Evolutionary conservation across 2,329 filamentous ascomycete genomes (phyloP), one percentile per base, ranked within the genome.

Genomic region (Trichoderma sp.): DNA sequence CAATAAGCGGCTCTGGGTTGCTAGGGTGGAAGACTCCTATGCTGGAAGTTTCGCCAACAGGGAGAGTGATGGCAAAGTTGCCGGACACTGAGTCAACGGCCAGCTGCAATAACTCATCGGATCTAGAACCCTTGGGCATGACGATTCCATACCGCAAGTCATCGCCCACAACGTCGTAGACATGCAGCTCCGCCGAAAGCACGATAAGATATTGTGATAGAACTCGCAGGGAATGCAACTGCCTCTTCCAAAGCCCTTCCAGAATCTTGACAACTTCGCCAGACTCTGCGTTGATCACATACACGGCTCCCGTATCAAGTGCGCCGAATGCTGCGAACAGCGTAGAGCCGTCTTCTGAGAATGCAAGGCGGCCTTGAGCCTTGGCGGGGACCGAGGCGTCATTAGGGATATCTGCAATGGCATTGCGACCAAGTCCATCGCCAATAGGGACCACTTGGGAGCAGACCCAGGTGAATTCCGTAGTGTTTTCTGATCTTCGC

Each of bases 151-250:
- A 93, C 43, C 87, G 86, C 58, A 94, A 84, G 73, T 90, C 86
- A 74, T 97, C 92, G 61, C 89, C 85, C 8, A 98, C 92, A 13
- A 96, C 86, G 77, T 99, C 92, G 83, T 93, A 97, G 43, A 97
- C 90, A 51, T 88, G 84, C 10, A 97, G 84, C 32, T 88, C 86
- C 54, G 90, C 85, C 0, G 93, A 93, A 1, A 97, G 82, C 56
- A 92, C 86, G 68, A 98, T 83, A 21, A 99, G 81, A 75, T 91
- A 90, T 28, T 90, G 89, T 2, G 89, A 90, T 2, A 96, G 80
- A 65, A 96, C 90, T 5, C 85, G 88, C 34, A 96, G 80, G n/a
- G 87, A 87, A 68, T 89, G 86, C 8, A 94, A 83, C 21, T 86
- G 84, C 6, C 89, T 88, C 63, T 85, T 84, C 80, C 91, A 90